Evolutionary conservation across 1,284 basidiomycete genomes (phyloP), one percentile per base, ranked within the genome.

Genomic region (Malassezia caprae): DNA sequence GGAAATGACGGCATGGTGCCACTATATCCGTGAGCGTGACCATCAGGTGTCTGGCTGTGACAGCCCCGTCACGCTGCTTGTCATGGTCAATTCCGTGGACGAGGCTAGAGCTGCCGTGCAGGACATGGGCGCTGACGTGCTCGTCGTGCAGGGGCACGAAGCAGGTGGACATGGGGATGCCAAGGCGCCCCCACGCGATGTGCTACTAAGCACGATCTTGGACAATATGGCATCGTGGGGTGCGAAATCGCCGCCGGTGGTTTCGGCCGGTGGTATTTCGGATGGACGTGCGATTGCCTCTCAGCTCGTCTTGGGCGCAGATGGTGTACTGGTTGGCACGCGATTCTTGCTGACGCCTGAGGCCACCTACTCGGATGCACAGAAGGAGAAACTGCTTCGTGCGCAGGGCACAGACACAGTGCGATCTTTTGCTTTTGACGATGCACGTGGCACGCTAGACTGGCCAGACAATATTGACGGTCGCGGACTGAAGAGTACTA

Each of bases 381-480:
- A 72, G 45, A 73, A 73, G 48, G 53, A 67, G 31, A 48, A 58
- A 21, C 53, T 73, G 23, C 51, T 65, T 32, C 35, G 53, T 13
- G 62, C 65, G 0, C 50, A 52, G 10, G 40, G 53, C 27, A 47
- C 55, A n/a, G 53, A 61, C 34, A 72, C 69, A 0, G 45, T 65
- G 19, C 61, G 72, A 10, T 65, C 69, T 1, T 56, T 62, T 24
- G 70, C 69, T 0, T 70, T 72, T 37, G 72, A 74, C 42, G 65
- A 72, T 24, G 72, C 72, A 0, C 57, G 72, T 4, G 61, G 61
- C 27, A 73, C 70, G 5, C 53, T 65, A 0, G 66, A 65, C 24
- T 74, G 72, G 72, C 72, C 72, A 5, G 27, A 52, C 6, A 68
- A 68, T 4, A 64, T 67, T 4, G 70, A 74, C 31, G 72, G 72